Percentiles rank a stretch among this genome's conserved stretches.
phyloP scores from a whole-genome alignment of 139 green algal genomes.

The Limnomonas spitsbergensis region DNA sequence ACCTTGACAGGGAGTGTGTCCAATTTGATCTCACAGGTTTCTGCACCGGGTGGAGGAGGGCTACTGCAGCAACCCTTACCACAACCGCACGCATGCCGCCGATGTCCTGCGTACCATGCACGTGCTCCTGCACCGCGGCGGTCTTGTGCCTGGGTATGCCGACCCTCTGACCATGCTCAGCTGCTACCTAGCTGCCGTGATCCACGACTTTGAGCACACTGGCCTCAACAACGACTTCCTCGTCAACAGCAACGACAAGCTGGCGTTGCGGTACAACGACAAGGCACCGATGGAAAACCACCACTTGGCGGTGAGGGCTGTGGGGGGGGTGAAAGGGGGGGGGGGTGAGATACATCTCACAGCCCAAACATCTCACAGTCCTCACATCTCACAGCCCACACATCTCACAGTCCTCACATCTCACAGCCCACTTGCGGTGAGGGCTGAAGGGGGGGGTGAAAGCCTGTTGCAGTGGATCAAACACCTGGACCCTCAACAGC shows the following conservation, averaged over 20 bases:
- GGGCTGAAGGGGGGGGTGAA: too few species aligned
- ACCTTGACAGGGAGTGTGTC: too few species aligned
- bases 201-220: constrained; percentile 17
- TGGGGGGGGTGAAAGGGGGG: too few species aligned
- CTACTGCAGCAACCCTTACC: constrained; percentile 45
- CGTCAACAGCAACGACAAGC: constrained; percentile 30
- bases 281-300: constrained; percentile 58
- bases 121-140: constrained; percentile 52
- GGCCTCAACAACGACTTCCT: constrained; percentile 61
- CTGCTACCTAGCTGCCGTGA: constrained; percentile 7
- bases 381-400: background rate
- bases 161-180: background rate
- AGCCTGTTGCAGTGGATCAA: too few species aligned
- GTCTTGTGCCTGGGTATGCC: constrained; percentile 7
- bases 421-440: too few species aligned
- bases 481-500: too few species aligned
- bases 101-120: constrained; percentile 50
- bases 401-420: background rate
- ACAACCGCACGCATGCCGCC: constrained; percentile 43
- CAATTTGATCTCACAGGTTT: constrained; percentile 22
- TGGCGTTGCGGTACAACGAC: constrained; percentile 42
- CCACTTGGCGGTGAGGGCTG: constrained; percentile 20
- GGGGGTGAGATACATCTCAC: background rate
- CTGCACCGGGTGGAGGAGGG: constrained; percentile 28
- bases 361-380: background rate